Evolutionary conservation across 2,329 filamentous ascomycete genomes (phyloP).

Genomic region (Clonostachys rosea): DNA sequence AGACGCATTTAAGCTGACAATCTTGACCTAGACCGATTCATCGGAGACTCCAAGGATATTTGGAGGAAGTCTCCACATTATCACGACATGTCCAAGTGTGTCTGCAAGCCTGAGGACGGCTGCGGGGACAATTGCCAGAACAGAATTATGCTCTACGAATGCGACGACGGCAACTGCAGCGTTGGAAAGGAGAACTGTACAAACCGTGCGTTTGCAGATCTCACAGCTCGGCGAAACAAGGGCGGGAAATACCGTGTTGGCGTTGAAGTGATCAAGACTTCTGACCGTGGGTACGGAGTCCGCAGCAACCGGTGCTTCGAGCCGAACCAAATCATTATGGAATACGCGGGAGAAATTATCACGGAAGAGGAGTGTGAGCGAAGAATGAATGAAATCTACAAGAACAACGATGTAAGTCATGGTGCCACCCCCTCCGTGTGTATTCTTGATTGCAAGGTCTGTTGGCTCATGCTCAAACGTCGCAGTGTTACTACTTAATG

Average conservation of each 20-base stretch:
- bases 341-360: constrained; percentile 97
- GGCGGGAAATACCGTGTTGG: constrained; percentile 88
- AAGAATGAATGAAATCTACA: constrained; percentile 90
- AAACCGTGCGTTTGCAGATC: constrained; percentile 82
- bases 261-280: constrained; percentile 90
- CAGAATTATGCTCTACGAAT: constrained; percentile 95
- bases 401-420: constrained; percentile 75
- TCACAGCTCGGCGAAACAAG: constrained; percentile 68
- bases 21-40: constrained; percentile 68
- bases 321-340: constrained; percentile 92
- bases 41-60: constrained; percentile 73
- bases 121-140: constrained; percentile 93
- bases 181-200: constrained; percentile 69
- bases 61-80: constrained; percentile 78
- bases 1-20: background rate
- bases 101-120: constrained; percentile 71
- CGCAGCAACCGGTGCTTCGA: constrained; percentile 84
- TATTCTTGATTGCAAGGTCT: background rate
- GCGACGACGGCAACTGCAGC: constrained; percentile 84
- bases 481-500: constrained; percentile 95
- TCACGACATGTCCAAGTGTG: constrained; percentile 71
- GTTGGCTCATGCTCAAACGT: background rate
- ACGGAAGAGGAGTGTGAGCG: constrained; percentile 90
- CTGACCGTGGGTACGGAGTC: constrained; percentile 84
- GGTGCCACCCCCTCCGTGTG: background rate